Conservation (phyloP, 1,139 yeast species). For the Geotrichum australiense region DNA sequence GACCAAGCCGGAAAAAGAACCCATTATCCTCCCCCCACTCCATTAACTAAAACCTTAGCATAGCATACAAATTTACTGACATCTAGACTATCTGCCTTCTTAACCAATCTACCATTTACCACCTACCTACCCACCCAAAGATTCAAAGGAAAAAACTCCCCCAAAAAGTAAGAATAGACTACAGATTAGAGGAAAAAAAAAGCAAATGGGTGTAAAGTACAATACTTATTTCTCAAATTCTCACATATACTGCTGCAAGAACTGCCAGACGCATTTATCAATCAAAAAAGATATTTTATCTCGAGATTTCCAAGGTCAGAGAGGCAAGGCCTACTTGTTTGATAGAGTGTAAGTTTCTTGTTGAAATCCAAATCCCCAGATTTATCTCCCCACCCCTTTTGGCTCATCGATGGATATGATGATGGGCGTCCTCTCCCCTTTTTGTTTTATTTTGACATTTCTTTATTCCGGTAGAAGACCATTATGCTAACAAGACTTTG, state of each 20-base stretch:
- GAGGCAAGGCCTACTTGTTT: constrained; percentile 39
- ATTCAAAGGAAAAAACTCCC: neutral
- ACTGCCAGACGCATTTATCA: constrained; percentile 38
- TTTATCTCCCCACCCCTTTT: neutral
- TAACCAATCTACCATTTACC: neutral
- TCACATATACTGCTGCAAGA: constrained; percentile 35
- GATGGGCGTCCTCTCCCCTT: neutral
- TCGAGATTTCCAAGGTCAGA: constrained; percentile 37
- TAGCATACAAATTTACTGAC: no score
- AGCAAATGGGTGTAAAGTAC: constrained; percentile 34
- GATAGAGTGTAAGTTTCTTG: constrained; percentile 31
- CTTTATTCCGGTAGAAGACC: constrained; percentile 4
- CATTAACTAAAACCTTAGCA: no score
- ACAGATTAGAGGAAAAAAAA: no score
- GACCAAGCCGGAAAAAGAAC: no score
- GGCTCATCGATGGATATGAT: no score
- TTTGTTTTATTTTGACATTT: neutral
- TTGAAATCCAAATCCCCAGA: neutral
- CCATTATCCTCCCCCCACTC: no score
- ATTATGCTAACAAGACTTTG: constrained; percentile 2
- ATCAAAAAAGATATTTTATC: constrained; percentile 33
- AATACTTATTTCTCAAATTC: constrained; percentile 30
- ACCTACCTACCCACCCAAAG: neutral
- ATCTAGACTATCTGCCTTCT: neutral
- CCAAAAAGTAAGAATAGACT: no score